Evolutionary conservation across 163 green algal genomes (phyloP), one percentile per base, ranked within the genome.

Genomic region (Chlorella variabilis): DNA sequence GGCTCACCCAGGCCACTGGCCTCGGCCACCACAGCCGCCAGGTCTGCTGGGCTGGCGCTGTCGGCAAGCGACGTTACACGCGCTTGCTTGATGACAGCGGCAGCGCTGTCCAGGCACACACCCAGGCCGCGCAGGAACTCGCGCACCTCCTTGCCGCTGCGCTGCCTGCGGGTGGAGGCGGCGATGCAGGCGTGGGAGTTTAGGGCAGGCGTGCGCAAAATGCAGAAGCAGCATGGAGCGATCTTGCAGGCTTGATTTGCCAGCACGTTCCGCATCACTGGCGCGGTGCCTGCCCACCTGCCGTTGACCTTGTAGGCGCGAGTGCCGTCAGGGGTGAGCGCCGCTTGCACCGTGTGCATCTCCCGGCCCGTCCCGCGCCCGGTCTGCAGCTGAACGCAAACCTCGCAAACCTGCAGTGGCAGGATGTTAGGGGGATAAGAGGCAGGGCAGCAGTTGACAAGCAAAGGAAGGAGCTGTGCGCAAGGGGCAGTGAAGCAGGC

Each of bases 61-160:
- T 85, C 80, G 15, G 80, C 80, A 42, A 85, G 80, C 21, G 27
- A n/a, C 9, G 80, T 85, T 27, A 85, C 71, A 5, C 71, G 70
- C 1, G 80, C 58, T 39, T 71, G 80, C 27, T 68, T 68, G 20
- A 85, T 76, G 17, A 85, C 70, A 13, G 61, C 66, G 18, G 38
- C 71, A 21, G 38, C 42, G 29, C 61, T 65, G 34, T 81, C 80
- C 34, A 85, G 45, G 34, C 38, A 41, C 11, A 80, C 42, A 4
- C 71, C 80, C 15, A 77, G 48, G 3, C 34, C 33, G 7, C 48
- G 70, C 59, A 85, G 62, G 11, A 67, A 85, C 4, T 81, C 61
- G 0, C 73, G 80, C 11, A 84, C 59, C 65, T 73, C 75, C 5
- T 56, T 69, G 15, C 59, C 75, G 29, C 29, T 81, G 23, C 31